Percentiles rank a stretch among this genome's conserved stretches.
phyloP scores from a whole-genome alignment of 768 basidiomycete species.

The Cyathus striatus region DNA sequence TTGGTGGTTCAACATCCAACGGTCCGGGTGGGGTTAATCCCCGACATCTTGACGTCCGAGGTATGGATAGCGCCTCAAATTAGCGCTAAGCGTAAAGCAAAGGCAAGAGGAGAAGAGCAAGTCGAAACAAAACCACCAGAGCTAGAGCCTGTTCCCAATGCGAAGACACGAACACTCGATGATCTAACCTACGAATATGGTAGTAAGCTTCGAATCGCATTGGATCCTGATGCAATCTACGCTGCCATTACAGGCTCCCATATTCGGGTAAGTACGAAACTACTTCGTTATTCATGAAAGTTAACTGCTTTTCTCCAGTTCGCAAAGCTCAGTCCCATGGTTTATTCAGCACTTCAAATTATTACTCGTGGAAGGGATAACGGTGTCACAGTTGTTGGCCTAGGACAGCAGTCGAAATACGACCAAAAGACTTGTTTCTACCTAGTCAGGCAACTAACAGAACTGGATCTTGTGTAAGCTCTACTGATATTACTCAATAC shows the following conservation, averaged over 20 bases:
- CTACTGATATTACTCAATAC: not conserved
- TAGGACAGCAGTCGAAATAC: constrained; percentile 74
- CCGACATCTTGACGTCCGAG: constrained; percentile 52
- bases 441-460: constrained; percentile 69
- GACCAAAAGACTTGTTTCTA: constrained; percentile 91
- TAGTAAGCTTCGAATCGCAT: constrained; percentile 63
- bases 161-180: constrained; percentile 47
- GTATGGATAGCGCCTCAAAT: constrained; percentile 78
- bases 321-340: constrained; percentile 77
- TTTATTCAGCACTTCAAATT: constrained; percentile 79
- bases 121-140: constrained; percentile 36
- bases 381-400: constrained; percentile 73
- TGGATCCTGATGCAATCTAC: constrained; percentile 70
- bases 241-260: constrained; percentile 83
- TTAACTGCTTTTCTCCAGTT: constrained; percentile 39
- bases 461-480: constrained; percentile 68
- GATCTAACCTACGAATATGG: constrained; percentile 56
- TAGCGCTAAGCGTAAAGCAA: constrained; percentile 62
- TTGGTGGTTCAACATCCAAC: constrained; percentile 71
- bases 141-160: constrained; percentile 52
- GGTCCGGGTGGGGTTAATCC: constrained; percentile 68
- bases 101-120: constrained; percentile 46
- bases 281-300: not conserved
- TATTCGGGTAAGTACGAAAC: constrained; percentile 63
- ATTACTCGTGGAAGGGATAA: constrained; percentile 77